These are phyloP conservation scores for Nemania bipapillata DNA, from an alignment of 2,329 filamentous ascomycete species.

Conservation along the genomic window DNA sequence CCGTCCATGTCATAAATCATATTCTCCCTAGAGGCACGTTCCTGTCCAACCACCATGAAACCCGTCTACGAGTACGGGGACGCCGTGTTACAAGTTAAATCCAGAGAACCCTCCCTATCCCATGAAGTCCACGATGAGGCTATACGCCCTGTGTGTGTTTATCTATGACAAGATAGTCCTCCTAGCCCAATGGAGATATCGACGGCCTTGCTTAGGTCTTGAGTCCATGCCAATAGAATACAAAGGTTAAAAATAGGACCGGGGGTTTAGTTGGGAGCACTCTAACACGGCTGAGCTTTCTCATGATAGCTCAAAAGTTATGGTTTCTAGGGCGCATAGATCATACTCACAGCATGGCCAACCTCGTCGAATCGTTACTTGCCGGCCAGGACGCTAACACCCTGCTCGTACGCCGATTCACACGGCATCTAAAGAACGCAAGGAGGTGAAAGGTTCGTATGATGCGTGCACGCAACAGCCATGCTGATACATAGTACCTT, in stretches of 20 bases:
- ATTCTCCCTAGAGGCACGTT: not conserved
- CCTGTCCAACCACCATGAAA: not conserved
- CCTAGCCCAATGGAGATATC: not conserved
- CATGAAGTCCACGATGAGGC: not conserved
- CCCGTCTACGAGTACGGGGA: not conserved
- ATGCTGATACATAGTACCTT: not conserved
- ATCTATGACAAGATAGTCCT: not conserved
- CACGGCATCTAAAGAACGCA: not conserved
- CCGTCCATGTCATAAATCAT: not conserved
- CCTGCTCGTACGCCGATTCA: not conserved
- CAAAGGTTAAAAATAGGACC: not conserved
- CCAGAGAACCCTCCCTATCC: not conserved
- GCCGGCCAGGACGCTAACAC: not conserved
- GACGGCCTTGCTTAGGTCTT: not conserved
- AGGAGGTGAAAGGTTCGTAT: not conserved
- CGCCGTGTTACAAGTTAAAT: not conserved
- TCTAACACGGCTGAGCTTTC: not conserved
- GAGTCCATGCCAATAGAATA: not conserved
- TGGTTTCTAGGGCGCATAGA: not conserved
- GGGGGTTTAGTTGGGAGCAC: not conserved
- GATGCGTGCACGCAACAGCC: not conserved
- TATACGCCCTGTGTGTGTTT: no score
- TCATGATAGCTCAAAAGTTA: not conserved
- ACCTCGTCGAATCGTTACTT: not conserved
- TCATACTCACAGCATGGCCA: not conserved